phyloP scores from a whole-genome alignment of 2,329 filamentous ascomycete species.

The Botrytis fragariae region DNA sequence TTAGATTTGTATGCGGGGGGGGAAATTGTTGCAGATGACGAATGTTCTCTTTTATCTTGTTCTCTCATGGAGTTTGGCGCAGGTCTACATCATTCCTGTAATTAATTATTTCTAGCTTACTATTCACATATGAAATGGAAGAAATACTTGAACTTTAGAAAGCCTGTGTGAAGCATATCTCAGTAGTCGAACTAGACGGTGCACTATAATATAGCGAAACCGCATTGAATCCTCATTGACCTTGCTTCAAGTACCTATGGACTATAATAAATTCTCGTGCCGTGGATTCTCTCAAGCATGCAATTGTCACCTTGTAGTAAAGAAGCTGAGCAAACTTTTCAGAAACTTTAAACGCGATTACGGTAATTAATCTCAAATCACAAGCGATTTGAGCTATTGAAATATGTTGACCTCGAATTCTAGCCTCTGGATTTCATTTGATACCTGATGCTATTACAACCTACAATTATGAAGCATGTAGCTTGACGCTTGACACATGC shows the following conservation, averaged over 20 bases:
- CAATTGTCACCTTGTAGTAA: neutral
- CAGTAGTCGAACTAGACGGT: no score
- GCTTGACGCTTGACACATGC: neutral
- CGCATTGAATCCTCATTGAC: no score
- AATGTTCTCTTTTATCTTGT: neutral
- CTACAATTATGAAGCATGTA: neutral
- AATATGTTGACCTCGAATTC: rapidly evolving
- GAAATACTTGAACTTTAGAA: neutral
- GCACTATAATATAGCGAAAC: no score
- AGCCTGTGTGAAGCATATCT: neutral
- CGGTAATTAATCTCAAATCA: neutral
- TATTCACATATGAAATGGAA: neutral
- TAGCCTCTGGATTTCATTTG: neutral
- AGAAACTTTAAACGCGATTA: neutral
- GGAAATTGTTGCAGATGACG: neutral
- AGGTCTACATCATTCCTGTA: neutral
- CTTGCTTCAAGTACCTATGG: neutral
- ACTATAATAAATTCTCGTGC: neutral
- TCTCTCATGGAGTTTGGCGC: constrained; percentile 27
- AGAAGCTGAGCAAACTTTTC: neutral
- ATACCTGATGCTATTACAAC: neutral
- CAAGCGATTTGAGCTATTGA: neutral
- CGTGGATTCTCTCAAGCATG: neutral
- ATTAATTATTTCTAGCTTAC: neutral
- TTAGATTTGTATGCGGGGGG: neutral